phyloP scores from a whole-genome alignment of 345 rosid genomes.

The Triadica sebifera region DNA sequence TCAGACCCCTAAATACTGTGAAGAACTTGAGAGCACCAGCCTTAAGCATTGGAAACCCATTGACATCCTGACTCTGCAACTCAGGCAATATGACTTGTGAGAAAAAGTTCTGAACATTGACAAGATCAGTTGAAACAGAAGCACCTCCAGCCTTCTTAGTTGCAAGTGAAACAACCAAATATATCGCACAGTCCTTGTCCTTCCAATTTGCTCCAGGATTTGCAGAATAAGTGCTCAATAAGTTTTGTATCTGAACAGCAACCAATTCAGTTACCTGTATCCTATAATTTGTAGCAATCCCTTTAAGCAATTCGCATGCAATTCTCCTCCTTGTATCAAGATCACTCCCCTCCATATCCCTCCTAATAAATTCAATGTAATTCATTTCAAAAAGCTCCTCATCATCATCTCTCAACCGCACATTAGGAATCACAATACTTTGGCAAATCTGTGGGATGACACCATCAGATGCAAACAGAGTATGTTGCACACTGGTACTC shows the following conservation, averaged over 20 bases:
- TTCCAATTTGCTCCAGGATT: slow-evolving; percentile 88
- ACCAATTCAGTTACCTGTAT: slow-evolving; percentile 59
- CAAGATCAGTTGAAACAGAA: slow-evolving; percentile 79
- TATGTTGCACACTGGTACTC: slow-evolving; percentile 90
- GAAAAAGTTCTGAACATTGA: slow-evolving; percentile 85
- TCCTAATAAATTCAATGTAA: slow-evolving; percentile 87
- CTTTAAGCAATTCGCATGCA: slow-evolving; percentile 93
- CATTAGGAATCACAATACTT: slow-evolving; percentile 92
- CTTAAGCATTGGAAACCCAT: slow-evolving; percentile 83
- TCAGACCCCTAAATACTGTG: slow-evolving; percentile 70
- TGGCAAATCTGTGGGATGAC: slow-evolving; percentile 80
- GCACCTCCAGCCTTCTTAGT: slow-evolving; percentile 78
- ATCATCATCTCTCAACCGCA: slow-evolving; percentile 87
- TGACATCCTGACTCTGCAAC: slow-evolving; percentile 72
- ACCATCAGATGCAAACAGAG: slow-evolving; percentile 72
- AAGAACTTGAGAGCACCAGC: slow-evolving; percentile 93
- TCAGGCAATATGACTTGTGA: slow-evolving; percentile 72
- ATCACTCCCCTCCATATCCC: slow-evolving; percentile 99
- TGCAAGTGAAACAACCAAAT: slow-evolving; percentile 87
- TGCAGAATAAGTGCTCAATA: slow-evolving; percentile 54
- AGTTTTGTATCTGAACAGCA: slow-evolving; percentile 73
- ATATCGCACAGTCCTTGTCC: slow-evolving; percentile 95
- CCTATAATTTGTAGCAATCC: slow-evolving; percentile 83
- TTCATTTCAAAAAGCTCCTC: slow-evolving; percentile 98
- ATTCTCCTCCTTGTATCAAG: slow-evolving; percentile 96